Evolutionary conservation across 164 flowering plant species (phyloP).

Genomic region (Stephania japonica): DNA sequence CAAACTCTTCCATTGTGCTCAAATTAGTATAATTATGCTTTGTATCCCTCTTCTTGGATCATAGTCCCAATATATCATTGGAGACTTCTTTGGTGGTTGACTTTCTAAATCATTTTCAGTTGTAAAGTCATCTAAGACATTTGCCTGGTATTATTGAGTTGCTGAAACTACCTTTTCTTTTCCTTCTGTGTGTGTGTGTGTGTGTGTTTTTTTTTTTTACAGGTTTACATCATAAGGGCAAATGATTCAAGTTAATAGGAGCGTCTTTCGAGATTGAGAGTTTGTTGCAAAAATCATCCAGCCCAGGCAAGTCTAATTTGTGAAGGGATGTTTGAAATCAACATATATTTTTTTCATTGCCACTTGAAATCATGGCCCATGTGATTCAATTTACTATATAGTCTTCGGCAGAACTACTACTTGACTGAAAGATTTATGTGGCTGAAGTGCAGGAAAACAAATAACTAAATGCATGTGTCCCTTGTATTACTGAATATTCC

Average conservation of each 20-base stretch:
- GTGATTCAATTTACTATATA: background rate
- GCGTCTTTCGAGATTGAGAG: background rate
- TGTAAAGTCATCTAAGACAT: too few relatives aligned
- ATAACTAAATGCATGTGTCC: background rate
- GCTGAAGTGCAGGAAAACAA: background rate
- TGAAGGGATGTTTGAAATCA: background rate
- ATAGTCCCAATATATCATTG: too few relatives aligned
- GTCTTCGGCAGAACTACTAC: background rate
- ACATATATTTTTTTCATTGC: background rate
- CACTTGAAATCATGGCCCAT: background rate
- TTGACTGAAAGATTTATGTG: too few relatives aligned
- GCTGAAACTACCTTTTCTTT: background rate
- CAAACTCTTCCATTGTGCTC: too few relatives aligned
- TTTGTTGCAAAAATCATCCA: background rate
- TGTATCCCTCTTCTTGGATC: too few relatives aligned
- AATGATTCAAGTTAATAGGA: background rate
- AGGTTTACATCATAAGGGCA: slow-evolving; percentile 5
- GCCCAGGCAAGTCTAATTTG: background rate
- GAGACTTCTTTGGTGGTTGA: too few relatives aligned
- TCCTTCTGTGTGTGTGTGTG: background rate
- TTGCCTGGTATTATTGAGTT: too few relatives aligned
- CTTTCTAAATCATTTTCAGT: too few relatives aligned
- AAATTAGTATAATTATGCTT: background rate
- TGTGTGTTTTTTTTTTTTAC: too few relatives aligned
- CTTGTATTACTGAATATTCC: background rate